Base-by-base conservation (phyloP, 2,329 filamentous ascomycete species). In the Ceratocystis colombiana region DNA sequence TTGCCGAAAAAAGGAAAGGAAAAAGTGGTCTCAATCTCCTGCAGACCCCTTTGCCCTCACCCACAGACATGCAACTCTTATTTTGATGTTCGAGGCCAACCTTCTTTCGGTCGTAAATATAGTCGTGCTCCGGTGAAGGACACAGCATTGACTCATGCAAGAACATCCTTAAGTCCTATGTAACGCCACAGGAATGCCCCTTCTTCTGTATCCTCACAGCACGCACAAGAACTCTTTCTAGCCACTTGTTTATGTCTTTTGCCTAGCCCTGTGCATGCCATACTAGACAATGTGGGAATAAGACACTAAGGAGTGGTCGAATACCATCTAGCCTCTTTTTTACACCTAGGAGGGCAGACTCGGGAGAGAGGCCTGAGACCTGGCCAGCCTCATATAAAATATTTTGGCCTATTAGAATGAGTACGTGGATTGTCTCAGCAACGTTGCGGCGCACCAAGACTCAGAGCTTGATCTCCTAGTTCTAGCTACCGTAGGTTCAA, bases 371-470 rank as follows among this genome's bases (percentile, higher is more conserved):
- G 46, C 46, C 46, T 50, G 17, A 50, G 46, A 50, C 46, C 20
- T 20, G n/a, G 22, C 25, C 46, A 50, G 46, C n/a, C 46, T 20
- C 46, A 41, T 22, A 8, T 22, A 6, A 22, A 50, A 20, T 12
- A n/a, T 25, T n/a, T 22, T 20, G 22, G 46, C 46, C 17, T 50
- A 41, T 50, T 8, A 10, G 4, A 50, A 50, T 50, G 46, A 50
- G 46, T 50, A 22, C 46, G 46, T 50, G 46, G 17, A 50, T 12
- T 50, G 46, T 22, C 46, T 50, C 46, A 50, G n/a, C 46, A 50
- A 50, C 17, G 46, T 20, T 50, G 22, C 46, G 7, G n/a, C 10
- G 46, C 20, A 50, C n/a, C 20, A 50, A 22, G 46, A 50, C 46
- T 20, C 8, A 8, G 22, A 50, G n/a, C 46, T 50, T 20, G 46